A percentile compares a stretch with the other conserved stretches of the same genome.
Conservation (phyloP, 2,329 filamentous ascomycete genomes). For the Botryotinia globosa region DNA sequence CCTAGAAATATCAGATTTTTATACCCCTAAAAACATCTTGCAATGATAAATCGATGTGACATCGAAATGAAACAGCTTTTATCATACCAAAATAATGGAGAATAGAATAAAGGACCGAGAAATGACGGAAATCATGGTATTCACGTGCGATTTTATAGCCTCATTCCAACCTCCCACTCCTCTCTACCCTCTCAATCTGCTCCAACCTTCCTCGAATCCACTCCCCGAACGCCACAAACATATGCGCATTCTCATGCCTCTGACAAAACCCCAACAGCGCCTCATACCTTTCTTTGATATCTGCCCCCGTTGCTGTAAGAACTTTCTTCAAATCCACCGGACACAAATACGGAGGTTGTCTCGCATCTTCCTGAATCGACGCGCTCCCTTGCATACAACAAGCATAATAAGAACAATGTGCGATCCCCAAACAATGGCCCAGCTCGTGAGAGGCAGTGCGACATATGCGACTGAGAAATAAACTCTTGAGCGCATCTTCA, state of each 20-base stretch:
- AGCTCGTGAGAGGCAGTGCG: conserved; percentile 63
- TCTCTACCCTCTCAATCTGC: conserved; percentile 7
- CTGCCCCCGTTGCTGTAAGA: conserved; percentile 32
- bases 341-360: conserved; percentile 63
- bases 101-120: fast-evolving
- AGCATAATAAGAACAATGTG: conserved; percentile 63
- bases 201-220: conserved; percentile 43
- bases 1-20: neutral
- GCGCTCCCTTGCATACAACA: conserved; percentile 63
- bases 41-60: neutral
- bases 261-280: conserved; percentile 45
- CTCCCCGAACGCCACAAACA: conserved; percentile 47
- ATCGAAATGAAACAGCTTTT: neutral
- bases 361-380: conserved; percentile 54
- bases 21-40: neutral
- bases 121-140: neutral
- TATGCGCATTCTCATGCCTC: conserved; percentile 41
- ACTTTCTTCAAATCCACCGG: conserved; percentile 58
- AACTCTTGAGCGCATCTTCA: conserved; percentile 37
- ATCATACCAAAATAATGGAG: too few relatives aligned
- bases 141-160: neutral
- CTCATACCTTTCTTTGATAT: conserved; percentile 42
- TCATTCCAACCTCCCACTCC: neutral
- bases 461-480: conserved; percentile 58
- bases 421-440: conserved; percentile 65